A percentile compares a stretch with the other conserved stretches of the same genome.
Evolutionary conservation across 805 yeast genomes (phyloP).

Genomic region (Kuraishia capsulata): DNA sequence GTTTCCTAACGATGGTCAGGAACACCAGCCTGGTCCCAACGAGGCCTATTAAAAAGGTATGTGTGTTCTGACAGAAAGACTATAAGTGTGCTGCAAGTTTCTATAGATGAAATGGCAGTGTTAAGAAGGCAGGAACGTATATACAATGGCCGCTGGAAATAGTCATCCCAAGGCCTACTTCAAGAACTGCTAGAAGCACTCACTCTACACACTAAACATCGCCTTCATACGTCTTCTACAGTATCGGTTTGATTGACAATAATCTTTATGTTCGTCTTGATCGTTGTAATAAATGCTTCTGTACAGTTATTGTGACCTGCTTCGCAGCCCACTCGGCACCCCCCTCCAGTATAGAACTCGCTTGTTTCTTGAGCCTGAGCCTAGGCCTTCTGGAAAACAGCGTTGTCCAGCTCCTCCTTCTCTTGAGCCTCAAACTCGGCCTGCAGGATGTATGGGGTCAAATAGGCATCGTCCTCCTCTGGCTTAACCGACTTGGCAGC

Average conservation of each 20-base stretch:
- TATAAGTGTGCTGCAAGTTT: background rate
- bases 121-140: too few species aligned
- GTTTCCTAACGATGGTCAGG: slow-evolving; percentile 47
- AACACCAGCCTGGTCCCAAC: slow-evolving; percentile 42
- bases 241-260: too few species aligned
- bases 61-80: background rate
- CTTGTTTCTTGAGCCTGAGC: background rate
- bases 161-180: too few species aligned
- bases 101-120: too few species aligned
- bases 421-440: slow-evolving; percentile 89
- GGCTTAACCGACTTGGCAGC: slow-evolving; percentile 66
- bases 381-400: slow-evolving; percentile 25
- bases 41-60: slow-evolving; percentile 55
- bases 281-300: too few species aligned
- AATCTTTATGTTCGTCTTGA: too few species aligned
- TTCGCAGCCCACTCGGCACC: background rate
- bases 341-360: background rate
- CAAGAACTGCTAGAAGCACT: too few species aligned
- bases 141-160: too few species aligned
- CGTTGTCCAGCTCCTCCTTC: slow-evolving; percentile 81
- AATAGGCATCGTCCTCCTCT: slow-evolving; percentile 74
- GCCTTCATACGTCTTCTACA: too few species aligned
- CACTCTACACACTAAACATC: too few species aligned
- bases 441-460: slow-evolving; percentile 84
- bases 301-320: too few species aligned